Base-by-base conservation (phyloP, 495 filamentous ascomycete genomes). In the Neurospora sp. region DNA sequence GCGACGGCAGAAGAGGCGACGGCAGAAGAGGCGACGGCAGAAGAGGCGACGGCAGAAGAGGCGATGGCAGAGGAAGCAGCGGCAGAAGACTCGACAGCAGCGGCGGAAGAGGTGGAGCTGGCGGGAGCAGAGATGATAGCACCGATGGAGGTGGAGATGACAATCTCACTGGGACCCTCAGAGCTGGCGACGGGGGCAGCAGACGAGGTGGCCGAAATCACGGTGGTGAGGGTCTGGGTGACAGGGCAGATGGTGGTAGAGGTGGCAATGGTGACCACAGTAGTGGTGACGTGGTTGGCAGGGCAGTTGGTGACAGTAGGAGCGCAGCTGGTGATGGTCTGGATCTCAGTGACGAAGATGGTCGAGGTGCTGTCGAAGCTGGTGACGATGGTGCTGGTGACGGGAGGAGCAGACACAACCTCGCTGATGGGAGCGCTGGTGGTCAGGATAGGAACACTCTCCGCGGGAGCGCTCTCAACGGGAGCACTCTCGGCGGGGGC, bases 231-330 rank as follows among this genome's bases (percentile, higher is more conserved):
- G 69, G 84, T 85, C 82, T 83, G 81, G 41, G 84, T 84, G 71
- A 85, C 81, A 8, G 86, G 80, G 80, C 83, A 88, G 75, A 91
- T 79, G 69, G 90, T 92, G 48, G 90, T 91, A n/a, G 86, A 89
- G 62, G 91, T 76, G 38, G 88, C 81, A 72, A 91, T 82, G 14
- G 86, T 90, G 27, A 88, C 86, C 6, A 89, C 89, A 37, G 81
- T 85, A 48, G 87, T 87, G 14, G 72, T 74, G 39, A 80, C 78
- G 5, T 85, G 87, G 70, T 83, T 76, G 39, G 84, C 87, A 70
- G 89, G 89, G 84, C 90, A 91, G 81, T 88, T 80, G 40, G 87
- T 81, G 16, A 90, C 84, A 1, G 81, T 85, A 1, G 89, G 77
- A 18, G 80, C 87, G 74, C 89, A 91, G 83, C 86, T 87, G 48